phyloP scores from a whole-genome alignment of 768 basidiomycete species.

The Imleria badia region DNA sequence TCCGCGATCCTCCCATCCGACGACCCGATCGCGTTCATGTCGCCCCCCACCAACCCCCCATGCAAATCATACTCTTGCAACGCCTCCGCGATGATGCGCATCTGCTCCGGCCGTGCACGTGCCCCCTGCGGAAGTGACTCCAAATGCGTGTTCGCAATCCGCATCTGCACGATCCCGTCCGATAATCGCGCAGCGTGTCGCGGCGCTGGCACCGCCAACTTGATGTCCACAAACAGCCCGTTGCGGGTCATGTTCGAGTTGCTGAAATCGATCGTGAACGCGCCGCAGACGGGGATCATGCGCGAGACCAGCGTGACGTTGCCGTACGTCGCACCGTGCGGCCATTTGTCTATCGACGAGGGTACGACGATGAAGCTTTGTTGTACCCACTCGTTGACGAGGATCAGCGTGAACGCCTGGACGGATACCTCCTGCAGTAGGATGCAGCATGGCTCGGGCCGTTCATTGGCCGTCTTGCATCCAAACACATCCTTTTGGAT shows the following conservation, averaged over 20 bases:
- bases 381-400: conserved; percentile 62
- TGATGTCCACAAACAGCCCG: conserved; percentile 58
- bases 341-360: conserved; percentile 55
- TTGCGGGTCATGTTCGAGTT: conserved; percentile 51
- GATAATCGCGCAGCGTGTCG: conserved; percentile 31
- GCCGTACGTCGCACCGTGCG: conserved; percentile 50
- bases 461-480: conserved; percentile 40
- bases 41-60: conserved; percentile 66
- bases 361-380: conserved; percentile 60
- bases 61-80: conserved; percentile 46
- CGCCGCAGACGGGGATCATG: conserved; percentile 47
- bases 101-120: conserved; percentile 46
- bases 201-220: conserved; percentile 38
- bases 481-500: conserved; percentile 53
- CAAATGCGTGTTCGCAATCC: conserved; percentile 73
- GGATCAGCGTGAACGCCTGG: conserved; percentile 45
- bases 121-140: conserved; percentile 58
- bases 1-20: conserved; percentile 44
- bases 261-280: conserved; percentile 53
- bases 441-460: conserved; percentile 59
- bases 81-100: conserved; percentile 50
- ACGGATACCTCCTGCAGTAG: conserved; percentile 67
- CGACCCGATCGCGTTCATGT: conserved; percentile 65
- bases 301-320: conserved; percentile 68
- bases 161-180: conserved; percentile 45